phyloP scores from a whole-genome alignment of 345 rosid genomes.

The Crucihimalaya himalaica region DNA sequence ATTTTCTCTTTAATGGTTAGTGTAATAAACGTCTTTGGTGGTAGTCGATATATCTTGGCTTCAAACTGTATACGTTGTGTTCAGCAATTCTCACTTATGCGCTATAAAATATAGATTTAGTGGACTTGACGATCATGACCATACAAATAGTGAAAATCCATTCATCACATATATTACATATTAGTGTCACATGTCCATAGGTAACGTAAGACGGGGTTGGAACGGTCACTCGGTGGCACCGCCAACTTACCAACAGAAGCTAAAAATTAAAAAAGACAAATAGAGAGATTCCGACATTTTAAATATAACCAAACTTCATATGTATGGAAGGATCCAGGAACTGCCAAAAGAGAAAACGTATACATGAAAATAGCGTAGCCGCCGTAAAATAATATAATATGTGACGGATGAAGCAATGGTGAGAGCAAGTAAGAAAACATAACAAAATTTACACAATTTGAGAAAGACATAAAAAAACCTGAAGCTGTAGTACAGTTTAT shows the following conservation, averaged over 20 bases:
- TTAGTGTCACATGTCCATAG: no score
- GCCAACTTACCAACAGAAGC: neutral
- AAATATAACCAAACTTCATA: neutral
- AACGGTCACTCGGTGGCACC: neutral
- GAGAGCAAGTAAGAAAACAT: neutral
- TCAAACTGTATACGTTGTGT: no score
- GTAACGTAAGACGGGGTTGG: neutral
- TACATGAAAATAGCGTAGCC: constrained; percentile 3
- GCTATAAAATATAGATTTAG: no score
- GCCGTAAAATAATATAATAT: neutral
- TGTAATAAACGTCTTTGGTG: no score
- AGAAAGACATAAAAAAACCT: constrained; percentile 4
- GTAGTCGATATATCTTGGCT: no score
- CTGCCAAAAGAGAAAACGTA: neutral
- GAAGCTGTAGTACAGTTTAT: constrained; percentile 14
- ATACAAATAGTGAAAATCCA: no score
- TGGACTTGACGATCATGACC: no score
- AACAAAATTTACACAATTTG: constrained; percentile 30
- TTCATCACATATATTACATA: no score
- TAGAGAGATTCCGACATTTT: neutral
- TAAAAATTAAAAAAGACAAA: neutral
- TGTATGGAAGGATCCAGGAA: constrained; percentile 9
- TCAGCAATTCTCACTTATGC: no score
- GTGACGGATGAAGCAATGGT: constrained; percentile 13
- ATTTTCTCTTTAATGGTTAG: no score